A percentile compares a stretch with the other conserved stretches of the same genome.
These are phyloP conservation scores for Pseudonectria buxi DNA, from an alignment of 2,329 filamentous ascomycete genomes.

Conservation along the genomic window DNA sequence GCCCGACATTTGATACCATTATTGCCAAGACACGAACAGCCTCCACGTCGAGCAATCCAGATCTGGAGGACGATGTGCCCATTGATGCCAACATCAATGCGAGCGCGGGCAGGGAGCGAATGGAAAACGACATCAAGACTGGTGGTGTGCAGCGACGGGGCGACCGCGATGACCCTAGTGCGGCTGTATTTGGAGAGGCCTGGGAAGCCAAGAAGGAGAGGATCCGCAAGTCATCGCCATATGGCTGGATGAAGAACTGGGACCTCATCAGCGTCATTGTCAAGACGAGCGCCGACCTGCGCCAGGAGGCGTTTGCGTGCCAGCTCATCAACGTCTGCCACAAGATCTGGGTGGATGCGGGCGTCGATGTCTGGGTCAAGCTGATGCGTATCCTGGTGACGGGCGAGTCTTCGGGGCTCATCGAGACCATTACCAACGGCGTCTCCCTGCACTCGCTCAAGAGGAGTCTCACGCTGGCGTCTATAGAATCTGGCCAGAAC, in stretches of 20 bases:
- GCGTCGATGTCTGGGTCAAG: slow-evolving; percentile 78
- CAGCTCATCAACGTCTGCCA: slow-evolving; percentile 77
- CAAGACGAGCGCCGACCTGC: slow-evolving; percentile 75
- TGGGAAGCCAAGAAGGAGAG: slow-evolving; percentile 81
- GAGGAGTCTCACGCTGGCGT: slow-evolving; percentile 69
- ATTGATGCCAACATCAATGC: slow-evolving; percentile 52
- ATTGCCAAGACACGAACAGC: slow-evolving; percentile 63
- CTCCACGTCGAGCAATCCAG: slow-evolving; percentile 35
- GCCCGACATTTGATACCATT: slow-evolving; percentile 74
- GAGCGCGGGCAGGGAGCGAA: slow-evolving; percentile 69
- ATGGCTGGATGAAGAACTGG: slow-evolving; percentile 88
- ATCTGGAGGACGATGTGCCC: slow-evolving; percentile 49
- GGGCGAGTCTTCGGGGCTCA: slow-evolving; percentile 74
- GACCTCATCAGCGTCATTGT: slow-evolving; percentile 81
- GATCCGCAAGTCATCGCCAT: slow-evolving; percentile 75
- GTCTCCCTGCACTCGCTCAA: slow-evolving; percentile 83
- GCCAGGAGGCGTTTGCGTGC: slow-evolving; percentile 81
- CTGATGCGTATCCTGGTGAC: slow-evolving; percentile 82
- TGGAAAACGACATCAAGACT: slow-evolving; percentile 87
- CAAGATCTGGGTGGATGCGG: slow-evolving; percentile 72
- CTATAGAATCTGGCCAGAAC: slow-evolving; percentile 65
- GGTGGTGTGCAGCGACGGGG: slow-evolving; percentile 74
- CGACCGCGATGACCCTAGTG: slow-evolving; percentile 78
- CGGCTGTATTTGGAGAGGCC: slow-evolving; percentile 79
- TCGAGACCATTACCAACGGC: slow-evolving; percentile 83